Conservation (phyloP, 768 basidiomycete species). For the Tubosaeta sp. region DNA sequence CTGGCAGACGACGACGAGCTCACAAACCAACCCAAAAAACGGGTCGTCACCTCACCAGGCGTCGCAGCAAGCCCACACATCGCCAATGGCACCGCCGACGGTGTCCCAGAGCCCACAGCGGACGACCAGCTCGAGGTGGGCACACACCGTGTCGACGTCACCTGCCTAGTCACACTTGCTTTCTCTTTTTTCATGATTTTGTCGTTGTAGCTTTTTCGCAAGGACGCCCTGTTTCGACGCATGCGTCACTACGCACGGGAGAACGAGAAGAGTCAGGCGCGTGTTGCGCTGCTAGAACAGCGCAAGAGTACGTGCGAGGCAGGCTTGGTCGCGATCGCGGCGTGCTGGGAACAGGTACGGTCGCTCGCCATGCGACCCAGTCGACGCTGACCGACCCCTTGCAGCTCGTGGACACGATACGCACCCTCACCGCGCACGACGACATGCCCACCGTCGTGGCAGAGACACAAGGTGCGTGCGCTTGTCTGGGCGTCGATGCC, state of each 20-base stretch:
- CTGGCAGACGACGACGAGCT: constrained; percentile 48
- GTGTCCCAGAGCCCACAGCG: constrained; percentile 43
- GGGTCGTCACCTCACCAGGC: constrained; percentile 40
- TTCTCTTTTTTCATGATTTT: constrained; percentile 1
- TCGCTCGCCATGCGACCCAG: background rate
- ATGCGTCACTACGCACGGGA: constrained; percentile 82
- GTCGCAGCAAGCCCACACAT: constrained; percentile 46
- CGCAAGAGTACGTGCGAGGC: constrained; percentile 65
- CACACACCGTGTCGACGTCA: constrained; percentile 18
- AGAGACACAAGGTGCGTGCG: constrained; percentile 39
- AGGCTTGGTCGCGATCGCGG: constrained; percentile 66
- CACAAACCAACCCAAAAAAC: constrained; percentile 48
- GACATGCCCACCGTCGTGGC: constrained; percentile 41
- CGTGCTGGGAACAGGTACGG: constrained; percentile 75
- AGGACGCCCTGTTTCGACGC: constrained; percentile 79
- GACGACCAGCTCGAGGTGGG: constrained; percentile 64
- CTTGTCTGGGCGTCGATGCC: background rate
- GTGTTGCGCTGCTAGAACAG: constrained; percentile 61
- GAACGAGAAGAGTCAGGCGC: constrained; percentile 57
- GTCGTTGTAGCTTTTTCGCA: constrained; percentile 63
- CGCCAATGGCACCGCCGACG: constrained; percentile 37
- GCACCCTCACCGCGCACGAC: constrained; percentile 51
- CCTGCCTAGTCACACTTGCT: constrained; percentile 21
- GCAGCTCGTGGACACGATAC: constrained; percentile 66
- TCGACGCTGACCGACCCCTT: background rate